Conservation (phyloP, 441 rosid genomes). For the Adansonia rubrostipa region DNA sequence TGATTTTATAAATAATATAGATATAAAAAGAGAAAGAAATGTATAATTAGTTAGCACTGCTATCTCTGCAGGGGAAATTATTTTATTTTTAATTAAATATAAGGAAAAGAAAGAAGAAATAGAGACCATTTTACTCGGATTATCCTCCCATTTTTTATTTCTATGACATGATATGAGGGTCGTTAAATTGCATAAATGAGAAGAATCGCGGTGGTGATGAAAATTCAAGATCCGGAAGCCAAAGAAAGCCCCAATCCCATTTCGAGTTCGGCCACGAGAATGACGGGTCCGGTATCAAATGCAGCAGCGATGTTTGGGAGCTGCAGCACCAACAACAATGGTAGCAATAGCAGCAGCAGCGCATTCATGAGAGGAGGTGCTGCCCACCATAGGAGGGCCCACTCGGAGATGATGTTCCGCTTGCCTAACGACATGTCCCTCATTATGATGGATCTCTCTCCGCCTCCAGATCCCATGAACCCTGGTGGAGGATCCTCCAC, state of each 20-base stretch:
- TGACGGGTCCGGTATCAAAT: not conserved
- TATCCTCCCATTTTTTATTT: too few species aligned
- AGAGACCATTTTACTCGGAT: constrained; percentile 13
- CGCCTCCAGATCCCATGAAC: constrained; percentile 40
- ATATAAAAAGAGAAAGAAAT: too few species aligned
- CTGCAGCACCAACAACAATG: not conserved
- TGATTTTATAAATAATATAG: too few species aligned
- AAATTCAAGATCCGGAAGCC: constrained; percentile 28
- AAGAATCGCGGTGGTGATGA: not conserved
- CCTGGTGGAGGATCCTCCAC: constrained; percentile 44
- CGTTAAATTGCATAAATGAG: too few species aligned
- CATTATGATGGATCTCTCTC: constrained; percentile 50
- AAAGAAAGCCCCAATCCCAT: constrained; percentile 18
- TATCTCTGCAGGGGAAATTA: too few species aligned
- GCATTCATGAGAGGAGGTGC: constrained; percentile 9
- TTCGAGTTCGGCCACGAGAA: not conserved
- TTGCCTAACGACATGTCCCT: constrained; percentile 48
- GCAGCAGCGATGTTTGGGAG: not conserved
- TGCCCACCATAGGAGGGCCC: constrained; percentile 65
- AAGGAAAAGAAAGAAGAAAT: not conserved
- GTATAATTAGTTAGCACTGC: too few species aligned
- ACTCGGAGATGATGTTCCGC: constrained; percentile 57
- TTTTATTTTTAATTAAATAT: not conserved
- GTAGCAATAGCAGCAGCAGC: not conserved
- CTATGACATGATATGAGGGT: not conserved